Evolutionary conservation across 345 rosid genomes (phyloP).

Genomic region (Camelina laxa): DNA sequence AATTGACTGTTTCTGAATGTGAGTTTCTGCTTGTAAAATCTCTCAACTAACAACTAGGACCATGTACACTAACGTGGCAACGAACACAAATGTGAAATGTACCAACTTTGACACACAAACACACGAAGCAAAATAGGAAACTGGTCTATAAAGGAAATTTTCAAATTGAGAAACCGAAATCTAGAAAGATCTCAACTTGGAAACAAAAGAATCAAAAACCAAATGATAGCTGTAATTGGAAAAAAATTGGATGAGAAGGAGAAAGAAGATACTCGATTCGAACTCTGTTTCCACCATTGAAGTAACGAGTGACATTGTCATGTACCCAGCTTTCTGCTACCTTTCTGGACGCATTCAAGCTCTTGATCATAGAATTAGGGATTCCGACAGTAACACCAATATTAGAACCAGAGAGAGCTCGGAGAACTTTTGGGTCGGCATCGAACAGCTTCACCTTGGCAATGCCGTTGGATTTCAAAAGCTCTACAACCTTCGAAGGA

Average conservation of each 20-base stretch:
- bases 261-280: conserved; percentile 64
- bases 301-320: conserved; percentile 94
- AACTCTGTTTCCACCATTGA: conserved; percentile 56
- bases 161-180: conserved; percentile 1
- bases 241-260: not conserved
- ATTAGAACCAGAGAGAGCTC: conserved; percentile 77
- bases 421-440: conserved; percentile 71
- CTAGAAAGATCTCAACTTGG: not conserved
- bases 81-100: too few relatives aligned
- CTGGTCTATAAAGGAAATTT: not conserved
- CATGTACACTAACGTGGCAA: not conserved
- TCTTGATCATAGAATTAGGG: conserved; percentile 65
- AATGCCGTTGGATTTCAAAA: conserved; percentile 79
- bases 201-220: not conserved
- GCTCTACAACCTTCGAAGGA: conserved; percentile 78
- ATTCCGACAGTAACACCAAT: conserved; percentile 74
- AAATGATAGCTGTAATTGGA: not conserved
- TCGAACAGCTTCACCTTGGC: conserved; percentile 76
- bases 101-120: not conserved
- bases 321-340: conserved; percentile 91
- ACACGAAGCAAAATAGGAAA: not conserved
- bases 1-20: too few relatives aligned
- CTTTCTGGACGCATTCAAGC: conserved; percentile 71
- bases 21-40: not conserved
- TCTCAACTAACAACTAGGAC: not conserved